Evolutionary conservation across 345 rosid species (phyloP), one percentile per base, ranked within the genome.

Genomic region (Euphorbia peplus): DNA sequence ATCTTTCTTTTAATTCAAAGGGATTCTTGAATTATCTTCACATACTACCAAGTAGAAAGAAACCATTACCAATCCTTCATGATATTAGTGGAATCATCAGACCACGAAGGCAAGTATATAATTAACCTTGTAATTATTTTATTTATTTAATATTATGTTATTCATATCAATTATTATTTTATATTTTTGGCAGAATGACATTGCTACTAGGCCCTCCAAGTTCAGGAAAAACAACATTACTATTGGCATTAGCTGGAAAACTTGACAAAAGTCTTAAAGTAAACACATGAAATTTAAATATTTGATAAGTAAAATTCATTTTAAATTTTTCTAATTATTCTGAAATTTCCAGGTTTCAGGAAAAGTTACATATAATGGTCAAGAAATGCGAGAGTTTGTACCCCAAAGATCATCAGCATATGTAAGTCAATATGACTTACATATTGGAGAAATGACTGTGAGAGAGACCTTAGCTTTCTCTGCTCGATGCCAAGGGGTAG

Each of bases 391-490:
- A 2, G 88, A 87, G 78, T 90, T 88, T 71, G 85, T 83, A 35
- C 82, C 96, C 12, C 87, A 90, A 55, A 86, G 86, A 78, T 73
- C 79, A 25, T 84, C 86, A 10, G 87, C 93, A 0, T 90, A 90
- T 78, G 83, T 87, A 2, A 76, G 87, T 65, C 93, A 87, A 70
- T 72, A 86, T 32, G 96, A 88, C 67, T 51, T 83, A 39, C 93
- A 86, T 70, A 76, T 85, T 0, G 81, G 83, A 0, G 81, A 82
- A 60, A 51, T 88, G 85, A 90, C 96, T 0, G 91, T 86, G n/a
- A 82, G 93, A 57, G 93, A 88, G 74, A 88, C 96, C 56, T 67
- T 90, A 79, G 76, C 86, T 70, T 91, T 89, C 57, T 89, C 97
- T 0, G 97, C 91, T 4, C 76, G 95, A 4, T 87, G 92, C 77